phyloP scores from a whole-genome alignment of 306 rosid species.

The Inga oerstediana region DNA sequence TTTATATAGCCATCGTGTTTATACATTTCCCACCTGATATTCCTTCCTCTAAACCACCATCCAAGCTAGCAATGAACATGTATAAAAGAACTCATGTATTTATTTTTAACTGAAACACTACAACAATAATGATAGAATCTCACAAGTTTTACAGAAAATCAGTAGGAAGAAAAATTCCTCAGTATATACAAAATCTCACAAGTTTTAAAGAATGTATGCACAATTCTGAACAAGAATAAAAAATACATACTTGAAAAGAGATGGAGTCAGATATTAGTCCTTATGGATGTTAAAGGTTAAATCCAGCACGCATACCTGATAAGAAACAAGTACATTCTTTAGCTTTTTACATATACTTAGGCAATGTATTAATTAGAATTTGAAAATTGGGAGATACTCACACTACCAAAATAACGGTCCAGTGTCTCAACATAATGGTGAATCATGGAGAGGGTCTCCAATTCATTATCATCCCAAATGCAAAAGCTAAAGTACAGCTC shows the following conservation, averaged over 20 bases:
- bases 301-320: slow-evolving; percentile 79
- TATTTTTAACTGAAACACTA: too few species aligned
- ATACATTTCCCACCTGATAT: too few species aligned
- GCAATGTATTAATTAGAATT: neutral
- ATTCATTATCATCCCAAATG: slow-evolving; percentile 79
- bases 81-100: too few species aligned
- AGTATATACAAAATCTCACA: too few species aligned
- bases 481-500: slow-evolving; percentile 89
- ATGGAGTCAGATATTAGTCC: slow-evolving; percentile 42
- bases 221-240: neutral
- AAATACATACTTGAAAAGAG: neutral
- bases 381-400: slow-evolving; percentile 37
- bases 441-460: slow-evolving; percentile 84
- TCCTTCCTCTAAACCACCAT: too few species aligned
- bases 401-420: slow-evolving; percentile 94
- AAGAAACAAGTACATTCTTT: neutral
- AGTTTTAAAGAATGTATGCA: neutral
- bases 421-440: slow-evolving; percentile 90
- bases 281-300: slow-evolving; percentile 86
- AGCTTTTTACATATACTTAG: neutral
- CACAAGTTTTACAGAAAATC: too few species aligned
- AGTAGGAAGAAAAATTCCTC: too few species aligned
- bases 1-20: too few species aligned
- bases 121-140: too few species aligned
- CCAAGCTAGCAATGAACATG: too few species aligned